phyloP scores from a whole-genome alignment of 2,329 filamentous ascomycete species.

The Helminthosporium solani region DNA sequence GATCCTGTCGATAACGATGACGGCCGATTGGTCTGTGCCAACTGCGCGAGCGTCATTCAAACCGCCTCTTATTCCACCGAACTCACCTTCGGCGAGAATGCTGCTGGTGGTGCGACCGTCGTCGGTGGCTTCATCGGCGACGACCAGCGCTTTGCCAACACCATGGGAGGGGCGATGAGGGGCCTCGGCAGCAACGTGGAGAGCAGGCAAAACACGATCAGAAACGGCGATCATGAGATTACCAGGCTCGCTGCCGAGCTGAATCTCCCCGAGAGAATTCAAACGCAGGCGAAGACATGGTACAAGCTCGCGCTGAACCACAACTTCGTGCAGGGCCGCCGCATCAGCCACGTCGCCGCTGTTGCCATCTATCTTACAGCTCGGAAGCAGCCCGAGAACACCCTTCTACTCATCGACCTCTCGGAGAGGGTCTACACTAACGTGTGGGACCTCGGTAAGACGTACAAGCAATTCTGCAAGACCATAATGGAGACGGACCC shows the following conservation, averaged over 20 bases:
- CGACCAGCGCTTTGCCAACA: slow-evolving; percentile 76
- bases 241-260: slow-evolving; percentile 42
- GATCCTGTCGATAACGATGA: slow-evolving; percentile 26
- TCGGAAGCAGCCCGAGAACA: slow-evolving; percentile 74
- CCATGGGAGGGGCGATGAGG: slow-evolving; percentile 51
- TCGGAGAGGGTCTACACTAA: slow-evolving; percentile 83
- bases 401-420: slow-evolving; percentile 92
- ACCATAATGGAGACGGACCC: slow-evolving; percentile 64
- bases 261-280: slow-evolving; percentile 38
- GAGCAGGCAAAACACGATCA: slow-evolving; percentile 65
- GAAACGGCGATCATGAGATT: slow-evolving; percentile 50
- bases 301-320: slow-evolving; percentile 58
- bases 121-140: slow-evolving; percentile 87
- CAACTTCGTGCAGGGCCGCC: slow-evolving; percentile 66
- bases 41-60: slow-evolving; percentile 80
- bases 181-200: slow-evolving; percentile 50
- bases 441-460: slow-evolving; percentile 86
- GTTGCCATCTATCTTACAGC: slow-evolving; percentile 89
- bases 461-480: slow-evolving; percentile 80
- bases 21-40: slow-evolving; percentile 58
- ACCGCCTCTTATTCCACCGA: slow-evolving; percentile 91
- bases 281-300: slow-evolving; percentile 44
- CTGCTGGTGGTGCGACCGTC: slow-evolving; percentile 81
- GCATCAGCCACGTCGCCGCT: slow-evolving; percentile 81
- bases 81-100: slow-evolving; percentile 84